Evolutionary conservation across 805 yeast genomes (phyloP).

Genomic region (Wickerhamiella australiensis): DNA sequence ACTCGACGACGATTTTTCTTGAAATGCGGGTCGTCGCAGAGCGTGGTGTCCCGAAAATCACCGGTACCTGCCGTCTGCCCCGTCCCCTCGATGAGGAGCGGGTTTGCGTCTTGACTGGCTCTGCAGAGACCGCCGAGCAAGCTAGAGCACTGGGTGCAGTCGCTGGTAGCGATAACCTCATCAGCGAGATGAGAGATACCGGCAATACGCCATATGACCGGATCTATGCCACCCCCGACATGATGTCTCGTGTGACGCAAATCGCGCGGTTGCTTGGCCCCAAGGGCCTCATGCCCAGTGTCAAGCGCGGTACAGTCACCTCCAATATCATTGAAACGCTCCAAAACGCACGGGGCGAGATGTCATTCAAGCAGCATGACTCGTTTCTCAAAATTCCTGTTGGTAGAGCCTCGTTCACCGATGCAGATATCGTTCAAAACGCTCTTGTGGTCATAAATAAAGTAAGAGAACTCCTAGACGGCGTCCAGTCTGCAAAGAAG

Average conservation of each 20-base stretch:
- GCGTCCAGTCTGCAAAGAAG: conserved; percentile 20
- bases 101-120: conserved; percentile 56
- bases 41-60: conserved; percentile 62
- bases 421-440: conserved; percentile 61
- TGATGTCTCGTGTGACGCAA: conserved; percentile 45
- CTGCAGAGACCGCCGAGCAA: conserved; percentile 39
- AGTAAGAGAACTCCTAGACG: conserved; percentile 35
- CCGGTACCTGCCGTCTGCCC: conserved; percentile 63
- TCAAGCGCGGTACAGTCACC: conserved; percentile 75
- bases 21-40: conserved; percentile 56
- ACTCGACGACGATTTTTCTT: conserved; percentile 58
- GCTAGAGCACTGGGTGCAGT: conserved; percentile 51
- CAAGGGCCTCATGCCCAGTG: conserved; percentile 75
- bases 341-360: conserved; percentile 46
- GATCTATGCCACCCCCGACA: conserved; percentile 77
- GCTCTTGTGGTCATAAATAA: conserved; percentile 55
- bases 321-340: conserved; percentile 49
- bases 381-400: conserved; percentile 52
- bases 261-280: conserved; percentile 82
- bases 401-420: conserved; percentile 67
- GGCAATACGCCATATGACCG: conserved; percentile 52
- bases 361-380: conserved; percentile 66
- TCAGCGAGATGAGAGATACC: conserved; percentile 47
- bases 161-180: conserved; percentile 62
- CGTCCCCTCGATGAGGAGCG: conserved; percentile 54